A percentile compares a stretch with the other conserved stretches of the same genome.
Evolutionary conservation across 257 asterid genomes (phyloP).

Genomic region (Prunella vulgaris): DNA sequence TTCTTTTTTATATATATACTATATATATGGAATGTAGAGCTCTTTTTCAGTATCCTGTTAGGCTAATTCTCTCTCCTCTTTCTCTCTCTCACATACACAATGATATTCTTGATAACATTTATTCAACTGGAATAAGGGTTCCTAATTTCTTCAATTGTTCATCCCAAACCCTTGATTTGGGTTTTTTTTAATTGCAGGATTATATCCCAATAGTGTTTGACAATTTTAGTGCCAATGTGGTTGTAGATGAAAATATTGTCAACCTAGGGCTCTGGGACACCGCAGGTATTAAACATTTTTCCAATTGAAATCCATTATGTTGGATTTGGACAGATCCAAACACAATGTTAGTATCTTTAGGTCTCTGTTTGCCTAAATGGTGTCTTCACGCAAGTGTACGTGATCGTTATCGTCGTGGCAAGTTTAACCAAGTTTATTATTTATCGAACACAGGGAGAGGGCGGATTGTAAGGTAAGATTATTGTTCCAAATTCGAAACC

Average conservation of each 20-base stretch:
- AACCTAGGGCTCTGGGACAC: conserved; percentile 95
- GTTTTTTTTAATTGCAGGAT: conserved; percentile 45
- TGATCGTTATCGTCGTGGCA: no score
- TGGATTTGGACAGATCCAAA: not conserved
- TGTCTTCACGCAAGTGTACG: no score
- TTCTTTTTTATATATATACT: no score
- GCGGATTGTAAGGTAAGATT: no score
- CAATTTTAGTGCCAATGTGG: conserved; percentile 87
- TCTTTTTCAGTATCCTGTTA: no score
- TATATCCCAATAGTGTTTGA: conserved; percentile 89
- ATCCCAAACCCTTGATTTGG: not conserved
- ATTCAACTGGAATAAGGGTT: not conserved
- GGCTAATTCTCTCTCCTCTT: conserved; percentile 17
- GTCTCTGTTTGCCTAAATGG: no score
- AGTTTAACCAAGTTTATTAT: no score
- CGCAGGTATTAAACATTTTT: conserved; percentile 48
- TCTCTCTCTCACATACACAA: no score
- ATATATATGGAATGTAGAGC: no score
- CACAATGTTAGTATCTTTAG: not conserved
- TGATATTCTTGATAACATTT: no score
- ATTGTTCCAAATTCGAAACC: no score
- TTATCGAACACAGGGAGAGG: no score
- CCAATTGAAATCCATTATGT: conserved; percentile 2
- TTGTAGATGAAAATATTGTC: conserved; percentile 90
- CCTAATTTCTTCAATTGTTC: not conserved